Evolutionary conservation across 75 land plant species (phyloP), one percentile per base, ranked within the genome.

Genomic region (Pseudotsuga menziesii): DNA sequence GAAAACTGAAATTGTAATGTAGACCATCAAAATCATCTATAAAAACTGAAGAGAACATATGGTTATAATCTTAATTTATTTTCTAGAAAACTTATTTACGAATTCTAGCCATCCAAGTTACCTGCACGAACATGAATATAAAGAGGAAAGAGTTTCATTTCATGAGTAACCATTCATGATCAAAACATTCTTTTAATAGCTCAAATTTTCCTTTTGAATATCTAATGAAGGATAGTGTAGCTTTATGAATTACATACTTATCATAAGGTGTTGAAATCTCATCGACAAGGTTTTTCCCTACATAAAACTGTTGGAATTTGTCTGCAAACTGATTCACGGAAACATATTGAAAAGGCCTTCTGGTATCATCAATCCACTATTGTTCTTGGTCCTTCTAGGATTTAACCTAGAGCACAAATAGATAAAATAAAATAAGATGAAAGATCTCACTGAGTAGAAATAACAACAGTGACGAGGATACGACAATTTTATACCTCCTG

Each of bases 351-450:
- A 86, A 89, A 1, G 77, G 77, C 52, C 67, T 44, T 5, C n/a
- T 59, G 5, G 62, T 70, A 17, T 79, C 57, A 22, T 11, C 35
- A 55, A 16, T 63, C 90, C 90, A 88, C 59, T 86, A 88, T 73
- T 88, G 90, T 62, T 78, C 85, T 59, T 89, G 90, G 58, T 89
- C 90, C 75, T 89, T 89, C 57, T 72, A 81, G 6, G 89, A 83
- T 16, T 78, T 86, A 11, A 88, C 85, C 89, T 88, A 71, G 29
- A 15, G 32, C 69, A 57, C 19, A 52, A 41, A 57, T 4, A 60
- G 32, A 29, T 76, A 20, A 29, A 22, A 19, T 76, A 39, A 22
- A 57, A 57, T 32, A 7, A 76, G 16, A 75, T 16, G 4, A 60
- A 27, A 54, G 58, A 27, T 74, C 29, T 29, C 19, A 74, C 61